Evolutionary conservation across 192 early-diverging fungal genomes (phyloP), one percentile per base, ranked within the genome.

Genomic region (Coemansia guatemalensis): DNA sequence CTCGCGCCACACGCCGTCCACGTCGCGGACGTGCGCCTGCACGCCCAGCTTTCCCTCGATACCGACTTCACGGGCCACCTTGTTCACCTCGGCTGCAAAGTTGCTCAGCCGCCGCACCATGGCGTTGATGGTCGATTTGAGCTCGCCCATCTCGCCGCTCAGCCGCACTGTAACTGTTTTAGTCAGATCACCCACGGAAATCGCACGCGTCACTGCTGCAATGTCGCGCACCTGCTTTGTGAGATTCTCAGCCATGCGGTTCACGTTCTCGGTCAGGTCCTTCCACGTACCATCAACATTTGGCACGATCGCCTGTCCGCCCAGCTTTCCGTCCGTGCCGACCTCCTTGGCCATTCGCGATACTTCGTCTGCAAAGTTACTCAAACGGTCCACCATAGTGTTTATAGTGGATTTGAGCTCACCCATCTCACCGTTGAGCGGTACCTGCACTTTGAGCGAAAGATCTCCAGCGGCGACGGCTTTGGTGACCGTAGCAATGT

Each of bases 1-100:
- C 9, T 91, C 92, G 53, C 86, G 87, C 92, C 92, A 93, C 0
- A 84, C 85, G 29, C 92, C 92, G 24, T 85, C 85, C 0, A 90
- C 90, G 62, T 85, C 88, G 4, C 67, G 62, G 0, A 93, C 92
- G 23, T 87, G 81, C 0, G 90, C 92, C 66, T 92, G 86, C 29
- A 82, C 92, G 27, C 92, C 92, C 17, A 93, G 69, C 60, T 87
- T 88, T 39, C 92, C 92, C 55, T 90, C 84, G 0, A 83, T 88
- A 27, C 88, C 88, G 22, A 90, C 88, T 58, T 87, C 85, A 6
- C 75, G 70, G 1, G 88, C 86, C 12, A 89, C 88, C 62, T 84
- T 78, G 26, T 83, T 83, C 54, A 85, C 84, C 48, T 90, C 88
- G 0, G 78, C 71, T 1, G 87, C 85, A 79, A 90, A 88, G 27